Evolutionary conservation across 2,329 filamentous ascomycete genomes (phyloP).

Genomic region (Remersonia thermophila): DNA sequence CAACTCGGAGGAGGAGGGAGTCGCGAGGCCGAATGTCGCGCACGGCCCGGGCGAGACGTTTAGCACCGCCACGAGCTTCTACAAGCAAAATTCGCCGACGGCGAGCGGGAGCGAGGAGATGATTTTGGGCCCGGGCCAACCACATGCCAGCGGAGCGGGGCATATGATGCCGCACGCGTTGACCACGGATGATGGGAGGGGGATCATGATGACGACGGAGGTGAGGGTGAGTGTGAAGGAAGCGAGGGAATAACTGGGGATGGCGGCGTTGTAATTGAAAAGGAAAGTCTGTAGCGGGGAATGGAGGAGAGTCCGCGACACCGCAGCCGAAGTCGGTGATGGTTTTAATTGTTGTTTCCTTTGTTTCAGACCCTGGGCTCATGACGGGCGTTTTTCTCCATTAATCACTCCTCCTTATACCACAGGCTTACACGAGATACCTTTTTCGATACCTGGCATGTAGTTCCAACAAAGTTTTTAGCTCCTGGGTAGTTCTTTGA

Average conservation of each 20-base stretch:
- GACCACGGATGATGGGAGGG: not conserved
- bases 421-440: no score
- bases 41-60: not conserved
- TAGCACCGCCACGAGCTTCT: constrained; percentile 5
- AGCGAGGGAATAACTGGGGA: not conserved
- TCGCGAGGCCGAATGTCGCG: not conserved
- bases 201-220: constrained; percentile 8
- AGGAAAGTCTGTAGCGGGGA: no score
- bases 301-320: no score
- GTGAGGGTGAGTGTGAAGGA: constrained; percentile 6
- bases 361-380: no score
- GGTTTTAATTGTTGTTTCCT: no score
- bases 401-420: no score
- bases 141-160: not conserved
- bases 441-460: no score
- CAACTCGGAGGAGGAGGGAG: constrained; percentile 1
- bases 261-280: not conserved
- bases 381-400: no score
- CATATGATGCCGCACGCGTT: not conserved
- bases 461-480: no score
- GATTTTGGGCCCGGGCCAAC: constrained; percentile 5
- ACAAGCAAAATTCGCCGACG: constrained; percentile 5
- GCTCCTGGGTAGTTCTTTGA: no score
- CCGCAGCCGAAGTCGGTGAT: no score
- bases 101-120: constrained; percentile 6